Evolutionary conservation across 139 green algal species (phyloP).

Genomic region (Chlamydomonas sp.): DNA sequence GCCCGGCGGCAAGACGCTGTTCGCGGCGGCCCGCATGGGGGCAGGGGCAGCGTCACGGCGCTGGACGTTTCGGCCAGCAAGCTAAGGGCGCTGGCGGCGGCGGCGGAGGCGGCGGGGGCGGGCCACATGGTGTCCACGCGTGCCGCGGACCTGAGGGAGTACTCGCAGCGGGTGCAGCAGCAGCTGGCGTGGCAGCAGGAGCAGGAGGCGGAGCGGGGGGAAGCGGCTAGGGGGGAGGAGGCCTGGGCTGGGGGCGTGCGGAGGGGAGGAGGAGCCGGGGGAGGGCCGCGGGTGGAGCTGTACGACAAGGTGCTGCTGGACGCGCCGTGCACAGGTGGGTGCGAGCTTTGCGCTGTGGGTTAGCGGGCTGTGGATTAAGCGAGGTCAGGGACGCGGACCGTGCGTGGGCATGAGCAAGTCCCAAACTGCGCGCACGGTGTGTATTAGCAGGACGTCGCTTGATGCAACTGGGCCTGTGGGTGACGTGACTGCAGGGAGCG

Average conservation of each 20-base stretch:
- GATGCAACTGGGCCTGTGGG: too few species aligned
- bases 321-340: conserved; percentile 83
- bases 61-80: conserved; percentile 55
- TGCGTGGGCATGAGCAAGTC: too few species aligned
- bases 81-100: conserved; percentile 44
- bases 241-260: not conserved
- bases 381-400: too few species aligned
- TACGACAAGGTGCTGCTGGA: conserved; percentile 92
- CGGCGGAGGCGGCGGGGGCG: conserved; percentile 45
- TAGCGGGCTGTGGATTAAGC: too few species aligned
- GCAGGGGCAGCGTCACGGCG: conserved; percentile 56
- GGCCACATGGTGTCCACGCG: conserved; percentile 29
- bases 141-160: conserved; percentile 50
- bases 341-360: too few species aligned
- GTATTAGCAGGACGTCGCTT: too few species aligned
- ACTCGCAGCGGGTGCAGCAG: conserved; percentile 11
- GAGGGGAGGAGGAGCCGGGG: not conserved
- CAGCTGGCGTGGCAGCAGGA: not conserved
- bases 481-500: conserved; percentile 54
- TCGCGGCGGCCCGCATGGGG: conserved; percentile 65
- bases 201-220: not conserved
- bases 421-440: too few species aligned
- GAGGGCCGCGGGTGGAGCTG: not conserved
- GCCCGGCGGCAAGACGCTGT: conserved; percentile 90
- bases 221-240: not conserved